Evolutionary conservation across 306 rosid species (phyloP).

Genomic region (Malus fusca): DNA sequence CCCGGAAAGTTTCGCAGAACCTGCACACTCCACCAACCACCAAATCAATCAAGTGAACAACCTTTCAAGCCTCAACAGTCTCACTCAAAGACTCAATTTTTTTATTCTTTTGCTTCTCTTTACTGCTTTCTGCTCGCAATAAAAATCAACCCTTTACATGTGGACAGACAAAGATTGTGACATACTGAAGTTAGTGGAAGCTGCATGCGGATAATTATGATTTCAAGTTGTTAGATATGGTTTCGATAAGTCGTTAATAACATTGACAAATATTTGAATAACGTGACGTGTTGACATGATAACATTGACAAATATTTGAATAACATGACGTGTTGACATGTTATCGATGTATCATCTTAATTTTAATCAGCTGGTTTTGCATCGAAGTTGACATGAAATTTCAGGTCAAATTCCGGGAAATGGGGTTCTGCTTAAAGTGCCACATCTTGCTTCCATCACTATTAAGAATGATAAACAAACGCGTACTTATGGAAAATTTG

Average conservation of each 20-base stretch:
- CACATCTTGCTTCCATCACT: not conserved
- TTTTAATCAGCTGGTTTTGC: not conserved
- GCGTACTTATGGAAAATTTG: not conserved
- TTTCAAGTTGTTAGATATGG: not conserved
- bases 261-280: too few relatives aligned
- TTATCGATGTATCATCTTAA: too few relatives aligned
- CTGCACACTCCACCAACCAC: not conserved
- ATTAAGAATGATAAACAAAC: not conserved
- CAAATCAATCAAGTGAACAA: not conserved
- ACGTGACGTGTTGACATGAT: too few relatives aligned
- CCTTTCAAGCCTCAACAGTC: not conserved
- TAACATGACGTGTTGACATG: too few relatives aligned
- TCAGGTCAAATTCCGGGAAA: slow-evolving; percentile 17
- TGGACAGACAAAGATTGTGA: slow-evolving; percentile 12
- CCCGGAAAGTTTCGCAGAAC: slow-evolving; percentile 14
- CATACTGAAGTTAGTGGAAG: slow-evolving; percentile 1
- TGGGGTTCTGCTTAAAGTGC: not conserved
- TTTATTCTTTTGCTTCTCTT: not conserved
- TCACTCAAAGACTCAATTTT: not conserved
- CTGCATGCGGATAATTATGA: not conserved
- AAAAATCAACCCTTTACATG: not conserved
- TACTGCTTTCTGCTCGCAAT: not conserved
- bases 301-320: too few relatives aligned
- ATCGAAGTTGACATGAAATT: slow-evolving; percentile 13
- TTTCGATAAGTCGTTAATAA: not conserved